Percentiles rank a stretch among this genome's conserved stretches.
Evolutionary conservation across 2,329 filamentous ascomycete species (phyloP).

Genomic region (Lachnum nothofagi): DNA sequence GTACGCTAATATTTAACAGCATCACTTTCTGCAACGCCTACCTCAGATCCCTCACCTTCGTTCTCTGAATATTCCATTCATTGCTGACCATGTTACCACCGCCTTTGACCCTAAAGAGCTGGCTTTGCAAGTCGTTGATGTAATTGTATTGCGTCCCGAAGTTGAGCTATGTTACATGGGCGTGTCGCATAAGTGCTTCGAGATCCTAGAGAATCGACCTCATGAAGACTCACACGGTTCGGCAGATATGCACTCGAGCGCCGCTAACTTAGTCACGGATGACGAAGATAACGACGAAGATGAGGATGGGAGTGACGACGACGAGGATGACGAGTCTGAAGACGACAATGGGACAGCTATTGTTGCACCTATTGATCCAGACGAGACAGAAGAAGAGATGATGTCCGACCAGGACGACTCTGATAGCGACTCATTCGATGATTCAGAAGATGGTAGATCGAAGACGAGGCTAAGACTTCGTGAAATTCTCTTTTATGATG

Average conservation of each 20-base stretch:
- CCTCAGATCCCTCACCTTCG: conserved; percentile 66
- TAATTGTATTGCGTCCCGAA: conserved; percentile 70
- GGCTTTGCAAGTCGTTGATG: conserved; percentile 71
- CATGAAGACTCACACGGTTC: conserved; percentile 37
- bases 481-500: conserved; percentile 80
- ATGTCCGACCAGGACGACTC: conserved; percentile 42
- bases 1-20: conserved; percentile 45
- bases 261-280: conserved; percentile 36
- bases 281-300: conserved; percentile 44
- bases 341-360: conserved; percentile 34
- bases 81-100: conserved; percentile 55
- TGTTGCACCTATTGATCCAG: conserved; percentile 31
- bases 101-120: conserved; percentile 61
- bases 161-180: conserved; percentile 74
- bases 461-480: conserved; percentile 55
- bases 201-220: conserved; percentile 63
- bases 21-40: conserved; percentile 71
- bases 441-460: conserved; percentile 40
- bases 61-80: conserved; percentile 65
- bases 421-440: conserved; percentile 46
- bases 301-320: conserved; percentile 44
- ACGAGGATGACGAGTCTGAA: conserved; percentile 40
- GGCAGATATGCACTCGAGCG: conserved; percentile 25
- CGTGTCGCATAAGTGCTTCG: conserved; percentile 72
- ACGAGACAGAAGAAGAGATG: conserved; percentile 35